Percentiles rank a stretch among this genome's conserved stretches.
These are phyloP conservation scores for Picea abies DNA, from an alignment of 83 land plant genomes.

Conservation along the genomic window DNA sequence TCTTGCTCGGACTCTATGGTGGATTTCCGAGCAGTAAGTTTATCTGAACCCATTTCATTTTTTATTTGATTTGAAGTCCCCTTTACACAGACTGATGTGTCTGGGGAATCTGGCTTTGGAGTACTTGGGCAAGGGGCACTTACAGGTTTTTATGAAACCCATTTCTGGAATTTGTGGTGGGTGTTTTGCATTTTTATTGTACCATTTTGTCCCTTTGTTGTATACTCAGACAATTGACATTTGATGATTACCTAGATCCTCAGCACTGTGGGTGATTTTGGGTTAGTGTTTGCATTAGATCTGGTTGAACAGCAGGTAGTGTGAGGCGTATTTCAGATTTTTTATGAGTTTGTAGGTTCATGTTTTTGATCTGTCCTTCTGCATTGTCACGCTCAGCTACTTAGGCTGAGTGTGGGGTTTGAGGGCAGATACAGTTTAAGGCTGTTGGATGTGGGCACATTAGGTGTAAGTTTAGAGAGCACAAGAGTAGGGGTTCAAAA, in stretches of 20 bases:
- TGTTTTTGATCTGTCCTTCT: not conserved
- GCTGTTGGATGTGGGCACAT: not conserved
- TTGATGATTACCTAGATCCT: not conserved
- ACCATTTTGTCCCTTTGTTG: not conserved
- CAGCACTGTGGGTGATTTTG: not conserved
- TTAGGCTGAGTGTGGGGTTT: not conserved
- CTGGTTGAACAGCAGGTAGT: not conserved
- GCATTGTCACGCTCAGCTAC: not conserved
- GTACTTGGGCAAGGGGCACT: not conserved
- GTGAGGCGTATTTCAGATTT: not conserved
- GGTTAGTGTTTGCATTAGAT: not conserved
- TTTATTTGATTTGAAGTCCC: not conserved
- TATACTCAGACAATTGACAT: conserved; percentile 8
- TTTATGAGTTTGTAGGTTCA: not conserved
- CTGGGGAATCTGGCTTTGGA: too few species aligned
- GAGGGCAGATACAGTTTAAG: conserved; percentile 1
- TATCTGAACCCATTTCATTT: not conserved
- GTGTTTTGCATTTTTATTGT: not conserved
- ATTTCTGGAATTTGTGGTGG: not conserved
- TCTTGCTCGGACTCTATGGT: conserved; percentile 54
- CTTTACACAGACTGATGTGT: not conserved
- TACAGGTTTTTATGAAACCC: not conserved
- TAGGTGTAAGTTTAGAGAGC: not conserved
- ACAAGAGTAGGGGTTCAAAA: not conserved
- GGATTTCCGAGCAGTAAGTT: conserved; percentile 30